Base-by-base conservation (phyloP, 495 filamentous ascomycete species). In the Penicillium lividum region DNA sequence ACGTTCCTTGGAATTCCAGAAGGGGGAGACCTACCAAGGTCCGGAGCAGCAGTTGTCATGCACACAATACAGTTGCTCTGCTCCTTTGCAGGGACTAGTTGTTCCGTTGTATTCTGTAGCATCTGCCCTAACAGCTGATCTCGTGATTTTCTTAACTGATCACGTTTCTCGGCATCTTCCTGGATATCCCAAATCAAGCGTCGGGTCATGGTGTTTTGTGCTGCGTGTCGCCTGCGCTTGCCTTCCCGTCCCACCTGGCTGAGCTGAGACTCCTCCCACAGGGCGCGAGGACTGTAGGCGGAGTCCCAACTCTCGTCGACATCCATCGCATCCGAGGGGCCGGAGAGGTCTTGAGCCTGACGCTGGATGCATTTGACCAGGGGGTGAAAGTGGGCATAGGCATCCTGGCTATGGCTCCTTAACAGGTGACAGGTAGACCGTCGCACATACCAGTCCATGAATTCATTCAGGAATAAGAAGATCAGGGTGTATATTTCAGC, bases 371-470 rank as follows among this genome's bases (percentile, higher is more conserved):
- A 67, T 36, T 61, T 64, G 25, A 82, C 68, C n/a, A 82, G 63
- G 42, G 70, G 65, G n/a, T 73, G 63, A 29, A 81, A 77, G 15
- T 74, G 67, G 30, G 69, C 58, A 56, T 79, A 78, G 15, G 73
- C 61, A 54, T 81, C 75, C 53, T 80, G 77, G 59, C 72, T 76
- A 29, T 77, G 73, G 55, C 77, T 79, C 30, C 73, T 71, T 42
- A 82, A 64, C 15, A 80, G 56, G 28, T 77, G 74, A 53, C 74
- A 78, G 7, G 64, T 73, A 4, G 72, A 73, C 43, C 68, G 67
- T 40, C 74, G 61, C 29, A 74, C 69, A 66, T 79, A 78, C 74
- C 77, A 81, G 54, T 76, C 72, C 68, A 82, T 80, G 54, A 78
- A 70, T 54, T 77, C 75, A 48, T 73, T 70, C 9, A 82, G 62